These are phyloP conservation scores for Prinsepia uniflora DNA, from an alignment of 306 rosid species.

Conservation along the genomic window DNA sequence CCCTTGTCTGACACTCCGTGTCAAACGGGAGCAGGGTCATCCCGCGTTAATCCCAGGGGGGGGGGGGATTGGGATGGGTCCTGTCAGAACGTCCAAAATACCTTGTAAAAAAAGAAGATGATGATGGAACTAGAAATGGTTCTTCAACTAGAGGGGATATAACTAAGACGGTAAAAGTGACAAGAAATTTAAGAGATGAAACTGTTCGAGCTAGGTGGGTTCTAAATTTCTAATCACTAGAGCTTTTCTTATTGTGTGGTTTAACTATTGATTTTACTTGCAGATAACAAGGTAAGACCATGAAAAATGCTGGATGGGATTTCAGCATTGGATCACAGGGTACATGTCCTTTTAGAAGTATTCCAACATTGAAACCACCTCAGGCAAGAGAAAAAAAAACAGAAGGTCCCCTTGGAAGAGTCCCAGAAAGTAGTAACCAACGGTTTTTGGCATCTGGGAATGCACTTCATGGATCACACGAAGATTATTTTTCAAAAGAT, in stretches of 20 bases:
- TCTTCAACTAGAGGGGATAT: slow-evolving; percentile 52
- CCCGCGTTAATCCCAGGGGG: no score
- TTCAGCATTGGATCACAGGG: slow-evolving; percentile 80
- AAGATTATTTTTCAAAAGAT: no score
- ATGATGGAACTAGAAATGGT: no score
- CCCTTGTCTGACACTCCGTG: no score
- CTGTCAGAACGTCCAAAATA: slow-evolving; percentile 91
- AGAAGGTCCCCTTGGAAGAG: no score
- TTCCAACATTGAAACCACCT: no score
- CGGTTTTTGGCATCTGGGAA: no score
- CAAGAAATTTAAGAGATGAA: slow-evolving; percentile 64
- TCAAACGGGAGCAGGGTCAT: no score
- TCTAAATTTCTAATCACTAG: slow-evolving; percentile 19
- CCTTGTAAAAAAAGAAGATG: slow-evolving; percentile 64
- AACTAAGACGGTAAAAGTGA: slow-evolving; percentile 68
- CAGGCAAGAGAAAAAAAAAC: no score
- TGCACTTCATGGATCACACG: no score
- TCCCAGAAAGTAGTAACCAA: no score
- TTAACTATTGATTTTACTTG: slow-evolving; percentile 40
- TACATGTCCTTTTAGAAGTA: slow-evolving; percentile 82
- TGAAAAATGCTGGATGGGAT: slow-evolving; percentile 93
- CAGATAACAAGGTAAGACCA: slow-evolving; percentile 72
- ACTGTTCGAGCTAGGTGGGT: slow-evolving; percentile 65
- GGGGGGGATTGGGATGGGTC: no score
- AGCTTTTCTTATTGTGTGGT: slow-evolving; percentile 16